phyloP scores from a whole-genome alignment of 169 alveolate genomes.

The Hepatocystis sp. region DNA sequence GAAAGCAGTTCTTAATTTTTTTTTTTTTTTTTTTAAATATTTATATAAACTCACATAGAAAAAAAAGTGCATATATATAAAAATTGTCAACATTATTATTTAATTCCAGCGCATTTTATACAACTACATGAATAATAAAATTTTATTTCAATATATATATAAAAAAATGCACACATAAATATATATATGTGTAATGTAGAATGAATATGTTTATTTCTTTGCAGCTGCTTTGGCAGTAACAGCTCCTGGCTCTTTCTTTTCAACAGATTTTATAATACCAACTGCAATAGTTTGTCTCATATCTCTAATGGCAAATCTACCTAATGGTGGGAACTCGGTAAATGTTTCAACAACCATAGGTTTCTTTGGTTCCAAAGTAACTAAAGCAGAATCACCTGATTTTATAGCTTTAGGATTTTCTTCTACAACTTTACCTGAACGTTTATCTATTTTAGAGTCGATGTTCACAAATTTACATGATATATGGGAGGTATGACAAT shows the following conservation, averaged over 20 bases:
- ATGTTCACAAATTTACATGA: conserved; percentile 97
- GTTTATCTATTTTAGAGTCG: conserved; percentile 95
- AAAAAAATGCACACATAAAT: no score
- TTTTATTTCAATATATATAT: no score
- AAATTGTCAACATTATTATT: no score
- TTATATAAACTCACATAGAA: neutral
- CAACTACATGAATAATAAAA: neutral
- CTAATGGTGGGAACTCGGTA: conserved; percentile 98
- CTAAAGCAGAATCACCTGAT: conserved; percentile 98
- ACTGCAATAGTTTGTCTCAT: conserved; percentile 99
- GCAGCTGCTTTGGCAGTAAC: conserved; percentile 83
- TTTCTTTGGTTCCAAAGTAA: conserved; percentile 95
- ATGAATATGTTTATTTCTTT: conserved; percentile 10
- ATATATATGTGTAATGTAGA: no score
- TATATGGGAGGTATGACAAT: conserved; percentile 98
- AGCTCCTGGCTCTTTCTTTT: conserved; percentile 95
- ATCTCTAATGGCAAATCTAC: conserved; percentile 99
- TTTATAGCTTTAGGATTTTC: conserved; percentile 96
- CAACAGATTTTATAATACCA: conserved; percentile 97
- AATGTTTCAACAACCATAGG: conserved; percentile 98
- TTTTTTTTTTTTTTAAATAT: neutral
- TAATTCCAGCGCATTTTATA: no score
- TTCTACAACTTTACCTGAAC: conserved; percentile 96
- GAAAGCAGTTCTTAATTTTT: no score
- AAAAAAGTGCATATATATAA: neutral